A percentile compares a stretch with the other conserved stretches of the same genome.
These are phyloP conservation scores for Phytopythium mirpurense DNA, from an alignment of 352 stramenopile species.

Conservation along the genomic window DNA sequence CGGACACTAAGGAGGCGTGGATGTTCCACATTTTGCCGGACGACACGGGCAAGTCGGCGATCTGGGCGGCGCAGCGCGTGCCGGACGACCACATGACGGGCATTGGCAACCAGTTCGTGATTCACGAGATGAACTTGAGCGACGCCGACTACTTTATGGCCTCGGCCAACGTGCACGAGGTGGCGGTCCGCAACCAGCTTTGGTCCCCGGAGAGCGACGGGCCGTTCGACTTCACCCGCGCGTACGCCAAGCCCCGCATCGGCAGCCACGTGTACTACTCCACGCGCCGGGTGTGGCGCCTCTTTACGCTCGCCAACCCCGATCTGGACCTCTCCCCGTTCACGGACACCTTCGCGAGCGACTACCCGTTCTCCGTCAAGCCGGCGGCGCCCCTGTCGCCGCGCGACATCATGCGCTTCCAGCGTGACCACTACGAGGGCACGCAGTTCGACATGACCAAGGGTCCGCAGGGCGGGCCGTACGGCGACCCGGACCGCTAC, in stretches of 20 bases:
- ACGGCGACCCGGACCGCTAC: conserved; percentile 89
- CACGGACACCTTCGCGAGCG: conserved; percentile 64
- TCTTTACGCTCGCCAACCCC: conserved; percentile 81
- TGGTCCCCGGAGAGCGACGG: conserved; percentile 52
- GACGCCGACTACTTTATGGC: conserved; percentile 85
- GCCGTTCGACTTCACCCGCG: conserved; percentile 87
- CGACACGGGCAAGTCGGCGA: conserved; percentile 87
- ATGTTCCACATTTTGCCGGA: conserved; percentile 95
- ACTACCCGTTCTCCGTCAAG: conserved; percentile 88
- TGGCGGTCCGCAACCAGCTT: conserved; percentile 81
- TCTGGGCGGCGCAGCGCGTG: conserved; percentile 93
- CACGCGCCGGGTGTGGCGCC: conserved; percentile 87
- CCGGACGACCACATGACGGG: conserved; percentile 77
- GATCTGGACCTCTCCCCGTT: conserved; percentile 59
- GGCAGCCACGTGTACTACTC: conserved; percentile 75
- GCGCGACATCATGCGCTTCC: conserved; percentile 88
- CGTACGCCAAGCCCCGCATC: conserved; percentile 70
- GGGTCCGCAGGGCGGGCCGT: conserved; percentile 78
- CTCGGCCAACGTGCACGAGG: conserved; percentile 82
- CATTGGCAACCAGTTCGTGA: conserved; percentile 94
- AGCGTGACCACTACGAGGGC: conserved; percentile 92
- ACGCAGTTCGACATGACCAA: conserved; percentile 89
- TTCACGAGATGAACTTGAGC: conserved; percentile 80
- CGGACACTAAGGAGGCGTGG: conserved; percentile 90
- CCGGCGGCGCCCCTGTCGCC: conserved; percentile 43